Evolutionary conservation across 129 eudicot genomes (phyloP).

Genomic region (Pulicaria dysenterica): DNA sequence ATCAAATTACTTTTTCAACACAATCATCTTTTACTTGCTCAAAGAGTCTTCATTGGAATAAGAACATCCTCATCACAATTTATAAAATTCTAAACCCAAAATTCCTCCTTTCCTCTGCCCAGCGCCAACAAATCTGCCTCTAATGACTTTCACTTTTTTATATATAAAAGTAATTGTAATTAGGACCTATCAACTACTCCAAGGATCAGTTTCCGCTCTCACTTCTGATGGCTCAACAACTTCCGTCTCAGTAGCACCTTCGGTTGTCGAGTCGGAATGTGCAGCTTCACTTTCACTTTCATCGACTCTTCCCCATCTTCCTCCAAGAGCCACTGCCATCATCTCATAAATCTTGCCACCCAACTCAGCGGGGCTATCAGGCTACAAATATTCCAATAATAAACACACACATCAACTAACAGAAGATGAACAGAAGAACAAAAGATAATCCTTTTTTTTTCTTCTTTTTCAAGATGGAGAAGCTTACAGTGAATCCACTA

Average conservation of each 20-base stretch:
- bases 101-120: not conserved
- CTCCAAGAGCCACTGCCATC: slow-evolving; percentile 99
- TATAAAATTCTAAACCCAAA: slow-evolving; percentile 24
- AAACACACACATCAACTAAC: not conserved
- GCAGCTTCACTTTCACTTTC: slow-evolving; percentile 48
- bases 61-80: slow-evolving; percentile 4
- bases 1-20: no score
- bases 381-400: slow-evolving; percentile 45
- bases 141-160: slow-evolving; percentile 13
- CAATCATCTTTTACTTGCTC: not conserved
- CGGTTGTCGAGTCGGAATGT: slow-evolving; percentile 32
- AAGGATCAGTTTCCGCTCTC: slow-evolving; percentile 79
- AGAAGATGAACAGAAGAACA: not conserved
- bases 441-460: not conserved
- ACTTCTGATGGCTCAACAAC: slow-evolving; percentile 97
- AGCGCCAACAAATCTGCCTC: not conserved
- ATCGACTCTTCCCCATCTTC: slow-evolving; percentile 90
- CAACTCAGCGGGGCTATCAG: slow-evolving; percentile 97
- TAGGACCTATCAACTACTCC: slow-evolving; percentile 62
- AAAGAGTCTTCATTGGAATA: not conserved
- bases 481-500: slow-evolving; percentile 90
- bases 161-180: not conserved
- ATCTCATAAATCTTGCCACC: slow-evolving; percentile 94
- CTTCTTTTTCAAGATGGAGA: not conserved
- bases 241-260: slow-evolving; percentile 42